phyloP scores from a whole-genome alignment of 345 rosid genomes.

The Sisymbrium irio region DNA sequence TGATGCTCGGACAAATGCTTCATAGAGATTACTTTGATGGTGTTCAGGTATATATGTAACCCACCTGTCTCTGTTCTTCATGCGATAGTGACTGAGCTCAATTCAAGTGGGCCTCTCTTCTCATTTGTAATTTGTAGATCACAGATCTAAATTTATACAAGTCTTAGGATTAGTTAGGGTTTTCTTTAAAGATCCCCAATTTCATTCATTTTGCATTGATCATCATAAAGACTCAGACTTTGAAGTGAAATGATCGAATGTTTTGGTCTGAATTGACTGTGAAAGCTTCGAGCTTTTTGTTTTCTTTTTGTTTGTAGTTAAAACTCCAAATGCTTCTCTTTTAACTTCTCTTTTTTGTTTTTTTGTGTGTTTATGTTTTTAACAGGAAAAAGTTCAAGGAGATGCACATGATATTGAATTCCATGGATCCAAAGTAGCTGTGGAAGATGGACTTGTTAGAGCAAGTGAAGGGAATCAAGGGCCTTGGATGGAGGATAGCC shows the following conservation, averaged over 20 bases:
- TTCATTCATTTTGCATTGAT: constrained; percentile 14
- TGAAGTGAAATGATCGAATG: no score
- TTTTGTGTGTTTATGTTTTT: not conserved
- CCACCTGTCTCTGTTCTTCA: not conserved
- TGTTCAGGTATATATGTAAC: constrained; percentile 41
- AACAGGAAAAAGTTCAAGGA: constrained; percentile 65
- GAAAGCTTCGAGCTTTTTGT: constrained; percentile 17
- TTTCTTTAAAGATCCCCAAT: not conserved
- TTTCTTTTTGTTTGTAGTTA: not conserved
- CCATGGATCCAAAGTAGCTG: constrained; percentile 48
- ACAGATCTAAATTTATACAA: constrained; percentile 7
- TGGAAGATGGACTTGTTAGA: constrained; percentile 47
- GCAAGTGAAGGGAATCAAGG: constrained; percentile 44
- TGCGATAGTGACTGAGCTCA: constrained; percentile 15
- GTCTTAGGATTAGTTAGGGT: not conserved
- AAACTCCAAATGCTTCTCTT: constrained; percentile 1
- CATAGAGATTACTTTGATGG: constrained; percentile 87
- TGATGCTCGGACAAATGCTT: constrained; percentile 97
- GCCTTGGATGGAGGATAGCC: constrained; percentile 71
- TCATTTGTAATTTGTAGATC: constrained; percentile 6
- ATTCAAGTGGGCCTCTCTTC: not conserved
- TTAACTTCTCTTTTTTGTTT: not conserved
- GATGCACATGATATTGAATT: constrained; percentile 57
- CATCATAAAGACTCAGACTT: constrained; percentile 26
- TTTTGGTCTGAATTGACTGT: no score